Percentiles rank a stretch among this genome's conserved stretches.
Evolutionary conservation across 805 yeast species (phyloP).

Genomic region (Wickerhamiella vanderwaltii): DNA sequence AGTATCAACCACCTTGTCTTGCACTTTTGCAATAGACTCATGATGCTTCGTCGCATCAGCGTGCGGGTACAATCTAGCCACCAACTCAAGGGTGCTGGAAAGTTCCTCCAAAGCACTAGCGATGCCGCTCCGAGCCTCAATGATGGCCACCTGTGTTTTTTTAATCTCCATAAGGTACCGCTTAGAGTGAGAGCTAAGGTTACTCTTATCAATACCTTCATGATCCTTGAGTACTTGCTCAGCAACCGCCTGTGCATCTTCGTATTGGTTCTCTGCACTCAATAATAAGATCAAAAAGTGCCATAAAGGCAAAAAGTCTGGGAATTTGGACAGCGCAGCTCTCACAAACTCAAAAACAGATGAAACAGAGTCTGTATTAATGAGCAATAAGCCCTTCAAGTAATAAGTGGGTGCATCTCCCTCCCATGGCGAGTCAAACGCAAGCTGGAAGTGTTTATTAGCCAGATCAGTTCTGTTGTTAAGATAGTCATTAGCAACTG

Average conservation of each 20-base stretch:
- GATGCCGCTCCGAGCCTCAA: constrained; percentile 48
- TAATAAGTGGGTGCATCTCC: constrained; percentile 16
- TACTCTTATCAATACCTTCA: constrained; percentile 14
- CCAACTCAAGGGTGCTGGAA: constrained; percentile 53
- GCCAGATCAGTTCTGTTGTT: constrained; percentile 16
- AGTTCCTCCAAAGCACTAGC: constrained; percentile 48
- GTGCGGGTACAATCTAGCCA: constrained; percentile 34
- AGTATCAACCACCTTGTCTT: not conserved
- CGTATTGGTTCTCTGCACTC: constrained; percentile 46
- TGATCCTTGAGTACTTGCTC: constrained; percentile 38
- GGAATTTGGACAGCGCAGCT: constrained; percentile 27
- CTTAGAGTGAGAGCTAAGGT: constrained; percentile 30
- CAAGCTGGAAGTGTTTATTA: constrained; percentile 14
- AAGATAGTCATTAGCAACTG: constrained; percentile 16
- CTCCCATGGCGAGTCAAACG: constrained; percentile 12
- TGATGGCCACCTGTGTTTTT: constrained; percentile 59
- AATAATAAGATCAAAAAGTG: constrained; percentile 53
- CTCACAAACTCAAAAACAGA: constrained; percentile 22
- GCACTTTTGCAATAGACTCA: not conserved
- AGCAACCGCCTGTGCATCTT: constrained; percentile 44
- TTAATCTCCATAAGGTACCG: constrained; percentile 48
- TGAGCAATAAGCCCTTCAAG: constrained; percentile 25
- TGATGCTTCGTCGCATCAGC: not conserved
- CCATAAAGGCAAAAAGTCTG: constrained; percentile 51
- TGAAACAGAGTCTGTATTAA: constrained; percentile 18